These are phyloP conservation scores for Auriculariales sp. DNA, from an alignment of 768 basidiomycete species.

Conservation along the genomic window DNA sequence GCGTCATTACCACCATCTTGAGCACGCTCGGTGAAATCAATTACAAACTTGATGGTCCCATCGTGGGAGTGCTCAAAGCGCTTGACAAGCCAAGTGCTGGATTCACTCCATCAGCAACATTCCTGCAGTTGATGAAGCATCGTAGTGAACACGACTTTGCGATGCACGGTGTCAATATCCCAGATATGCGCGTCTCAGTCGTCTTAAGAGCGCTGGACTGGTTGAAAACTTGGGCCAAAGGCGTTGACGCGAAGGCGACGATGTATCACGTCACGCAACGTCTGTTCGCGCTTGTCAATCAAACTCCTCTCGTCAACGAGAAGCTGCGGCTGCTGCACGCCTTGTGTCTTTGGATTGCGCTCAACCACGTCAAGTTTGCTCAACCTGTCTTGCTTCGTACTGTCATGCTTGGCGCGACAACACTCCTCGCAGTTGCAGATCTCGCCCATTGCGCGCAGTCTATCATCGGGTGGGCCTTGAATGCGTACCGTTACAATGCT, in stretches of 20 bases:
- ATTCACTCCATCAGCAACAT: too few species aligned
- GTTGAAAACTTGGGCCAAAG: constrained; percentile 30
- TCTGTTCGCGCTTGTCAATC: constrained; percentile 51
- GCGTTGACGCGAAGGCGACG: constrained; percentile 35
- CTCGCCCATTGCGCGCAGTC: constrained; percentile 57
- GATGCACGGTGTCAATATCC: constrained; percentile 52
- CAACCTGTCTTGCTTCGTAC: constrained; percentile 49
- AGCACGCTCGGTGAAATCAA: constrained; percentile 57
- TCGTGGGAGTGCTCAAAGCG: too few species aligned
- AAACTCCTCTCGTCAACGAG: constrained; percentile 66
- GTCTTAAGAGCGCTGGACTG: constrained; percentile 46
- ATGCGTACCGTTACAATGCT: constrained; percentile 24
- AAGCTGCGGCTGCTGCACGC: constrained; percentile 63
- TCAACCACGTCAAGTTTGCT: constrained; percentile 37
- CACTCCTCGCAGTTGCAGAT: constrained; percentile 53
- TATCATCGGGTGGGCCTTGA: constrained; percentile 65
- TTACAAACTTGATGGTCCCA: constrained; percentile 33
- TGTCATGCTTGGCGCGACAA: constrained; percentile 50
- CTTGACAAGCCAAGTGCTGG: too few species aligned
- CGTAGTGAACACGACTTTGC: constrained; percentile 32
- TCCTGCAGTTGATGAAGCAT: constrained; percentile 36
- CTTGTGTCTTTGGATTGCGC: constrained; percentile 59
- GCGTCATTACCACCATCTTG: constrained; percentile 43
- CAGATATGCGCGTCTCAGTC: constrained; percentile 33
- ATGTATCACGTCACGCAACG: constrained; percentile 68